Evolutionary conservation across 129 eudicot species (phyloP).

Genomic region (Oenanthe sinensis): DNA sequence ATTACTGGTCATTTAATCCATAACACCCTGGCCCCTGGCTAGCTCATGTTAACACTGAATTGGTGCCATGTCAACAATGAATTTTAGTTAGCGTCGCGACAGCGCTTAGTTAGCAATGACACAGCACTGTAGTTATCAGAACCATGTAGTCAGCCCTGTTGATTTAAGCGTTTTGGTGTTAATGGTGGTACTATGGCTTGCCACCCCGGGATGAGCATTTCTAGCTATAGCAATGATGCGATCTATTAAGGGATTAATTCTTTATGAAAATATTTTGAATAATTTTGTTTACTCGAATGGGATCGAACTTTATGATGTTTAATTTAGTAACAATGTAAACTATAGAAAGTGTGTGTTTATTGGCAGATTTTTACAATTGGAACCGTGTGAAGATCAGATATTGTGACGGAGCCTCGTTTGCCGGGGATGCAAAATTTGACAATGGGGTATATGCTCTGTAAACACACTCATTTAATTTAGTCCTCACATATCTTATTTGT

Average conservation of each 20-base stretch:
- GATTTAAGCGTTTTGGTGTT: no score
- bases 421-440: slow-evolving; percentile 56
- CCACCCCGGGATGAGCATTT: background rate
- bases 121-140: no score
- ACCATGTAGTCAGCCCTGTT: no score
- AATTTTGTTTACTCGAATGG: background rate
- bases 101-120: no score
- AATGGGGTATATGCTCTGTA: slow-evolving; percentile 58
- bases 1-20: background rate
- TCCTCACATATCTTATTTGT: background rate
- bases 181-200: no score
- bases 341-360: background rate
- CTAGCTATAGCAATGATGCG: background rate
- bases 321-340: background rate
- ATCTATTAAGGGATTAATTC: background rate
- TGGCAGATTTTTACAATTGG: slow-evolving; percentile 95
- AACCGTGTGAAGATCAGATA: slow-evolving; percentile 96
- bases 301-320: background rate
- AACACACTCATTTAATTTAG: background rate
- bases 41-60: background rate
- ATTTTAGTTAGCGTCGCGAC: no score
- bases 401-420: slow-evolving; percentile 97
- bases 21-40: slow-evolving; percentile 1
- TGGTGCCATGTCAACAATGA: no score
- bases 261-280: background rate